These are phyloP conservation scores for Prunus yedoensis DNA, from an alignment of 331 rosid genomes.

Conservation along the genomic window DNA sequence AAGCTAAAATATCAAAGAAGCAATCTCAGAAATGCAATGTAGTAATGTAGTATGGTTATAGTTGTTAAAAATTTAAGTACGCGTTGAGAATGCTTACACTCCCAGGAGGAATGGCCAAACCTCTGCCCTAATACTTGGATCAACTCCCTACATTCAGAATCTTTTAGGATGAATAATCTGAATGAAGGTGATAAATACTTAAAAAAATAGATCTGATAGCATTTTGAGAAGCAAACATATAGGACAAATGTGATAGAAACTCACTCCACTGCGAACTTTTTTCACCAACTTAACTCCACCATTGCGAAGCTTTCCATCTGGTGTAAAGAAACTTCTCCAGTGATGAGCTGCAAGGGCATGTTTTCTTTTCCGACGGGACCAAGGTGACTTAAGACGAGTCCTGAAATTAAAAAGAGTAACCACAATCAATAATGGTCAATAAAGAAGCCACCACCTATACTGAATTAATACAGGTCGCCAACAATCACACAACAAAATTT, in stretches of 20 bases:
- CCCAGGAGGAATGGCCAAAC: slow-evolving; percentile 99
- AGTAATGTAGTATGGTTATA: background rate
- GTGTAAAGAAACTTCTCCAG: slow-evolving; percentile 76
- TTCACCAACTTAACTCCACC: slow-evolving; percentile 89
- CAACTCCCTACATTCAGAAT: slow-evolving; percentile 73
- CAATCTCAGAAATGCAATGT: slow-evolving; percentile 17
- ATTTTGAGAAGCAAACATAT: slow-evolving; percentile 9
- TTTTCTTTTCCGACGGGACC: slow-evolving; percentile 98
- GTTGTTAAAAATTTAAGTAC: background rate
- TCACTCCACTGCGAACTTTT: slow-evolving; percentile 98
- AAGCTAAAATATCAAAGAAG: slow-evolving; percentile 1
- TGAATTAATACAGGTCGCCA: background rate
- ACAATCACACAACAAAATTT: background rate
- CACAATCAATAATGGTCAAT: background rate
- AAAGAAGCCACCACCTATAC: background rate
- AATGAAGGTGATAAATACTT: slow-evolving; percentile 8
- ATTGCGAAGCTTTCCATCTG: slow-evolving; percentile 79
- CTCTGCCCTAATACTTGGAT: slow-evolving; percentile 85
- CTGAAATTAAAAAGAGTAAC: slow-evolving; percentile 41
- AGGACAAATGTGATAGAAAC: slow-evolving; percentile 34
- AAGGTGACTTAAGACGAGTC: slow-evolving; percentile 93
- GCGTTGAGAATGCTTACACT: slow-evolving; percentile 68
- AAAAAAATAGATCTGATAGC: background rate
- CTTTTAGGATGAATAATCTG: slow-evolving; percentile 24
- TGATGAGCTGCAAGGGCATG: slow-evolving; percentile 73